These are phyloP conservation scores for Xylariaceae sp. DNA, from an alignment of 2,329 filamentous ascomycete genomes.

Conservation along the genomic window DNA sequence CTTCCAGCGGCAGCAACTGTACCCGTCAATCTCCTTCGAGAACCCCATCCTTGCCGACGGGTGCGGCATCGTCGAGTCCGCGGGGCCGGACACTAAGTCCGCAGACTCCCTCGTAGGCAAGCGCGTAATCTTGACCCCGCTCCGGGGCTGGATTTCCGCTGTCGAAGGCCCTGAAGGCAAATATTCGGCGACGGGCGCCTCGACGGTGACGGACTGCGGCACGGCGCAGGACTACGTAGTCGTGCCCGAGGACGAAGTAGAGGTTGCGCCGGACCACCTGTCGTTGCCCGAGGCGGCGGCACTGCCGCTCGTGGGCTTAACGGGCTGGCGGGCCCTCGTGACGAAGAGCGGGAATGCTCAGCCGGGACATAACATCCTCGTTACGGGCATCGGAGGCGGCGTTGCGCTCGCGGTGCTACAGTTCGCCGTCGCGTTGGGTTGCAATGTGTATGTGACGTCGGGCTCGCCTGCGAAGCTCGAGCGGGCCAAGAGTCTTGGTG, in stretches of 20 bases:
- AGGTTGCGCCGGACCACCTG: constrained; percentile 70
- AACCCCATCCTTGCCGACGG: constrained; percentile 80
- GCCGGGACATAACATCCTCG: constrained; percentile 67
- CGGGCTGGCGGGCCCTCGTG: constrained; percentile 80
- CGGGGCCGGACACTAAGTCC: constrained; percentile 47
- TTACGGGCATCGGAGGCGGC: constrained; percentile 91
- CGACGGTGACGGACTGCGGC: constrained; percentile 57
- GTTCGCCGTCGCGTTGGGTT: constrained; percentile 71
- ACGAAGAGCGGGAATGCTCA: constrained; percentile 65
- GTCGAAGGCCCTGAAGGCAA: constrained; percentile 68
- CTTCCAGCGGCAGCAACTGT: constrained; percentile 88
- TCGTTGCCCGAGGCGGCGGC: constrained; percentile 72
- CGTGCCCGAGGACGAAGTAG: constrained; percentile 68
- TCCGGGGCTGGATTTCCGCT: constrained; percentile 68
- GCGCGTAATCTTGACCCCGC: constrained; percentile 74
- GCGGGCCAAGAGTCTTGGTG: constrained; percentile 67
- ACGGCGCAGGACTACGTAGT: constrained; percentile 70
- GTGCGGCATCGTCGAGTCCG: constrained; percentile 64
- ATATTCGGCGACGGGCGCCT: constrained; percentile 67
- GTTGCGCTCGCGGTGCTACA: constrained; percentile 79
- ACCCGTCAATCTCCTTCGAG: constrained; percentile 77
- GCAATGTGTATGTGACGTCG: constrained; percentile 77
- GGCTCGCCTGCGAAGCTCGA: constrained; percentile 71
- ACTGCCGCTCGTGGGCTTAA: constrained; percentile 78
- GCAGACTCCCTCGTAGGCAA: constrained; percentile 44